Evolutionary conservation across 2,329 filamentous ascomycete species (phyloP).

Genomic region (Hypoxylon sp.): DNA sequence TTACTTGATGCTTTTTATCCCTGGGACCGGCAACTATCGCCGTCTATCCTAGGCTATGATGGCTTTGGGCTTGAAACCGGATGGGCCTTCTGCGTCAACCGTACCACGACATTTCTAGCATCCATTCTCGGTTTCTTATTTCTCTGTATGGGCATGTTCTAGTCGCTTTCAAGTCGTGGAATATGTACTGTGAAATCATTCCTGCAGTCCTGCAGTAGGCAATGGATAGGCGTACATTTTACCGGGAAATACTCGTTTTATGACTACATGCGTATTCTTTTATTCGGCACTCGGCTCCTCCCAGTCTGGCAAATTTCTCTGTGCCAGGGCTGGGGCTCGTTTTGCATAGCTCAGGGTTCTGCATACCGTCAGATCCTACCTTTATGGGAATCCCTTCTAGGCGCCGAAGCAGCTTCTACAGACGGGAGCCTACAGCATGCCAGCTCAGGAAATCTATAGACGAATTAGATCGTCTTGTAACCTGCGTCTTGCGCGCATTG

Average conservation of each 20-base stretch:
- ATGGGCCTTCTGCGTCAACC: slow-evolving; percentile 13
- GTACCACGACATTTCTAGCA: slow-evolving; percentile 22
- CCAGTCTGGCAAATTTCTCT: slow-evolving; percentile 10
- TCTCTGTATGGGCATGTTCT: slow-evolving; percentile 26
- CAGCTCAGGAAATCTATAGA: slow-evolving; percentile 22
- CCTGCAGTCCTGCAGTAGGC: slow-evolving; percentile 16
- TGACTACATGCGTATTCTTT: slow-evolving; percentile 14
- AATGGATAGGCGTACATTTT: slow-evolving; percentile 28
- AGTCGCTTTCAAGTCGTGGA: slow-evolving; percentile 15
- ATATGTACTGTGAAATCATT: slow-evolving; percentile 30
- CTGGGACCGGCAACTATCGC: slow-evolving; percentile 24
- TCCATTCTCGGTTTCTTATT: slow-evolving; percentile 12
- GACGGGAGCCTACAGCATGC: slow-evolving; percentile 38
- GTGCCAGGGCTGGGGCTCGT: slow-evolving; percentile 10
- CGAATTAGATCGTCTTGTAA: slow-evolving; percentile 31
- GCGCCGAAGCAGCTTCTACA: slow-evolving; percentile 30
- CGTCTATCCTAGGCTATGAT: slow-evolving; percentile 11
- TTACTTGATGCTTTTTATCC: slow-evolving; percentile 15
- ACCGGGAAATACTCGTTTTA: slow-evolving; percentile 35
- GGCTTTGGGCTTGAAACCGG: slow-evolving; percentile 9
- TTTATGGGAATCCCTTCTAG: slow-evolving; percentile 29
- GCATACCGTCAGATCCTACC: slow-evolving; percentile 39
- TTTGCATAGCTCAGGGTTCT: slow-evolving; percentile 26
- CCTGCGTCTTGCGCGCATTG: slow-evolving; percentile 28
- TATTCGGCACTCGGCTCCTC: slow-evolving; percentile 17